phyloP scores from a whole-genome alignment of 495 filamentous ascomycete species.

The Bacidia rubella region DNA sequence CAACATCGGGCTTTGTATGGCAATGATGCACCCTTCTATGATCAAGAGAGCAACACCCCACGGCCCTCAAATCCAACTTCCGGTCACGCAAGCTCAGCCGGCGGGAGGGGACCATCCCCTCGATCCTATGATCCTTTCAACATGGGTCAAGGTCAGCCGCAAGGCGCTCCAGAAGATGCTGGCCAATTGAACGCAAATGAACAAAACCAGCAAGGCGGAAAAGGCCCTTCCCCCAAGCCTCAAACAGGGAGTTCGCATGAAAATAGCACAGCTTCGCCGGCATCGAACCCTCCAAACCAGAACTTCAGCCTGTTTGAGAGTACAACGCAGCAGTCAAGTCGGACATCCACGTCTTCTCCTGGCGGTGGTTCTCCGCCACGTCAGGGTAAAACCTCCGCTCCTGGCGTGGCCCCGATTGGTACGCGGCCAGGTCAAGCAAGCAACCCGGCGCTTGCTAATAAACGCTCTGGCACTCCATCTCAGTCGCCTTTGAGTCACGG shows the following conservation, averaged over 20 bases:
- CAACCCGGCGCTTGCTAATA: conserved; percentile 55
- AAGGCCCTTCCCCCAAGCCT: conserved; percentile 22
- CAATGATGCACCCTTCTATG: conserved; percentile 49
- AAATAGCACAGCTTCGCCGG: conserved; percentile 80
- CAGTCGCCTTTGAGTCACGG: conserved; percentile 79
- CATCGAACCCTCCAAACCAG: conserved; percentile 45
- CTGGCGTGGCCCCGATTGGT: conserved; percentile 80
- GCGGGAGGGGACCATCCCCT: conserved; percentile 43
- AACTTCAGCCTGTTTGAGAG: conserved; percentile 55
- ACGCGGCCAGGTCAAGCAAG: conserved; percentile 57
- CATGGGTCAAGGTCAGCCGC: conserved; percentile 27
- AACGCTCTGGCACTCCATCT: conserved; percentile 79
- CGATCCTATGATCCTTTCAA: conserved; percentile 50
- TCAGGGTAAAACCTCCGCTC: conserved; percentile 42
- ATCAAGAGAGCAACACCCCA: conserved; percentile 46
- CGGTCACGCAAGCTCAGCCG: conserved; percentile 37
- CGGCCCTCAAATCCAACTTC: conserved; percentile 46
- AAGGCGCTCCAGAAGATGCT: conserved; percentile 24
- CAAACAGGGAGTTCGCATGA: conserved; percentile 61
- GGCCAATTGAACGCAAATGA: conserved; percentile 22
- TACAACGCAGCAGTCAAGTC: conserved; percentile 58
- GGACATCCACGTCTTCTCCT: conserved; percentile 82
- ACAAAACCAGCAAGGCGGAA: conserved; percentile 17
- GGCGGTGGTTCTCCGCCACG: conserved; percentile 67
- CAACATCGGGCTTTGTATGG: conserved; percentile 89